Evolutionary conservation across 2,329 filamentous ascomycete genomes (phyloP), one percentile per base, ranked within the genome.

Genomic region (Sclerotinia borealis): DNA sequence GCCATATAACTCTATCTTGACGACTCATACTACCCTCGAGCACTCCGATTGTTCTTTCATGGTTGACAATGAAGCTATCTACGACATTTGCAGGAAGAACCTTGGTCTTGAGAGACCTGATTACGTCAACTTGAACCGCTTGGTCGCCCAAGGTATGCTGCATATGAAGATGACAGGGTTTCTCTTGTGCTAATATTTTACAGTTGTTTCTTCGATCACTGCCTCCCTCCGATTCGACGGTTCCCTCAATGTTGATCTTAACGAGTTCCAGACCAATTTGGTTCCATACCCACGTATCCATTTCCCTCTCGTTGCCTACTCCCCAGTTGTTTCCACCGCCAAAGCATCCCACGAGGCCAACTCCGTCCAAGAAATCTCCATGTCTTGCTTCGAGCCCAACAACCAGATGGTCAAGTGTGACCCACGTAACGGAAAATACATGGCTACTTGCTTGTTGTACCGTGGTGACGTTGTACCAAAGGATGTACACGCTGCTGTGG

Each of bases 91-190:
- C 78, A 80, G 81, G 63, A 83, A 83, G 67, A 86, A 83, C 74
- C 76, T 88, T 63, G 84, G 86, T 69, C 86, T 88, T 67, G 82
- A 84, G 55, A 83, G 85, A 64, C 85, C 85, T 17, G 79, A 81
- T 68, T 87, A 83, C 70, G 84, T 87, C 74, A 84, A 88, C 72
- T 76, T 88, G 65, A 88, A 88, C 75, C 83, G 84, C 61, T 76
- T 88, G 68, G 86, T 88, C 70, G 85, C 85, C 58, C 85, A 88
- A 98, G 77, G 95, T 99, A 71, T 95, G 27, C n/a, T 45, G 3
- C 8, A 19, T 45, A 15, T 19, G 3, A 13, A 25, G 10, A 19
- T 1, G 8, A 4, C 31, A 58, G n/a, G 2, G 17, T 25, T 7
- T 31, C 31, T 51, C 54, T 45, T 8, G 39, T 58, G 39, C 29